phyloP scores from a whole-genome alignment of 768 basidiomycete genomes.

The Phanerodontia chrysosporium region DNA sequence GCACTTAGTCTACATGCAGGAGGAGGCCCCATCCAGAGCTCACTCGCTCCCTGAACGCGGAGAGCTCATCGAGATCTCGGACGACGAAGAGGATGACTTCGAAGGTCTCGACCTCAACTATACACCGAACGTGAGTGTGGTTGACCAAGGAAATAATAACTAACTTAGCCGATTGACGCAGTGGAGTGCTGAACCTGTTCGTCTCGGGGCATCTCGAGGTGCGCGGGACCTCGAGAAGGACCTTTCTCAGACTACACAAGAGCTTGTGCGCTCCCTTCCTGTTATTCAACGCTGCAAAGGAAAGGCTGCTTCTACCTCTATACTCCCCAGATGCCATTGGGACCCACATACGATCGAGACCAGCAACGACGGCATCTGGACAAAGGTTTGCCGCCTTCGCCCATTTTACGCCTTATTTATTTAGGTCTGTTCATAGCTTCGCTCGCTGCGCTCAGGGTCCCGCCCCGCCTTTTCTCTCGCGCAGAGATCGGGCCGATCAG shows the following conservation, averaged over 20 bases:
- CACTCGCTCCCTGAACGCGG: neutral
- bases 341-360: too few species aligned
- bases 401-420: too few species aligned
- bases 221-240: neutral
- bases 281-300: neutral
- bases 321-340: neutral
- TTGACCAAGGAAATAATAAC: neutral
- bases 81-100: slow-evolving; percentile 2
- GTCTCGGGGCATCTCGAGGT: neutral
- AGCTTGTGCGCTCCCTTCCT: neutral
- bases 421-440: too few species aligned
- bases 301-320: neutral
- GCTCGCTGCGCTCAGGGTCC: too few species aligned
- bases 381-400: neutral
- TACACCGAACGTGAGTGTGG: neutral
- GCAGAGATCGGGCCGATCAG: too few species aligned
- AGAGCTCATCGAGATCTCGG: neutral
- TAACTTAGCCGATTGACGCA: neutral
- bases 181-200: neutral
- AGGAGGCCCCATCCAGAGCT: neutral
- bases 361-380: neutral
- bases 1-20: neutral
- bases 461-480: too few species aligned
- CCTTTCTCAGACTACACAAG: neutral
- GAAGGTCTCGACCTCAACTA: neutral